Percentiles rank a stretch among this genome's conserved stretches.
Evolutionary conservation across 345 rosid species (phyloP).

Genomic region (Gossypium mustelinum): DNA sequence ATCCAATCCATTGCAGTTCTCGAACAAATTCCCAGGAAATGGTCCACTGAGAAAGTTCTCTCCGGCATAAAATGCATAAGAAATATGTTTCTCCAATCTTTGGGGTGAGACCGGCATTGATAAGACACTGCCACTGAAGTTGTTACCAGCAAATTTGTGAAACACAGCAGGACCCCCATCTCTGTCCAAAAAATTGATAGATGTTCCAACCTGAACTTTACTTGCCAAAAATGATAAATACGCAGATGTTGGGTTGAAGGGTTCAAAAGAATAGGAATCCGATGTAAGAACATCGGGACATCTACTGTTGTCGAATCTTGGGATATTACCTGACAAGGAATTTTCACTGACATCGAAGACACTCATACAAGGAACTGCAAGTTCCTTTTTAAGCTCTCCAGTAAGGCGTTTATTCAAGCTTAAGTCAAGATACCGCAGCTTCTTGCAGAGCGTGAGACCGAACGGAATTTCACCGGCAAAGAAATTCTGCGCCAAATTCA

Average conservation of each 20-base stretch:
- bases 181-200: slow-evolving; percentile 25
- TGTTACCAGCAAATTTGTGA: slow-evolving; percentile 73
- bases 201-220: slow-evolving; percentile 38
- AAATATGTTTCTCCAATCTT: slow-evolving; percentile 46
- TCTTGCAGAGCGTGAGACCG: slow-evolving; percentile 54
- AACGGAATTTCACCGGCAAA: slow-evolving; percentile 54
- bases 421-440: slow-evolving; percentile 64
- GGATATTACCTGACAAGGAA: slow-evolving; percentile 63
- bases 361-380: slow-evolving; percentile 76
- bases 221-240: slow-evolving; percentile 49
- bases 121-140: slow-evolving; percentile 58
- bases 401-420: slow-evolving; percentile 52
- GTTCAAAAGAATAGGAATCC: slow-evolving; percentile 24
- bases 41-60: slow-evolving; percentile 51
- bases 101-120: slow-evolving; percentile 51
- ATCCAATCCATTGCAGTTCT: slow-evolving; percentile 36
- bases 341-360: slow-evolving; percentile 75
- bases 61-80: slow-evolving; percentile 55
- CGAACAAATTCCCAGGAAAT: slow-evolving; percentile 42
- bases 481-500: slow-evolving; percentile 71
- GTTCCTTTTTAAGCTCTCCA: slow-evolving; percentile 52
- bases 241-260: slow-evolving; percentile 42
- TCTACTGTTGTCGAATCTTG: slow-evolving; percentile 38
- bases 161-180: slow-evolving; percentile 41
- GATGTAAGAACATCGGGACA: slow-evolving; percentile 46